Percentiles rank a stretch among this genome's conserved stretches.
phyloP scores from a whole-genome alignment of 192 early-diverging fungal genomes.

The Umbelopsis isabellina region DNA sequence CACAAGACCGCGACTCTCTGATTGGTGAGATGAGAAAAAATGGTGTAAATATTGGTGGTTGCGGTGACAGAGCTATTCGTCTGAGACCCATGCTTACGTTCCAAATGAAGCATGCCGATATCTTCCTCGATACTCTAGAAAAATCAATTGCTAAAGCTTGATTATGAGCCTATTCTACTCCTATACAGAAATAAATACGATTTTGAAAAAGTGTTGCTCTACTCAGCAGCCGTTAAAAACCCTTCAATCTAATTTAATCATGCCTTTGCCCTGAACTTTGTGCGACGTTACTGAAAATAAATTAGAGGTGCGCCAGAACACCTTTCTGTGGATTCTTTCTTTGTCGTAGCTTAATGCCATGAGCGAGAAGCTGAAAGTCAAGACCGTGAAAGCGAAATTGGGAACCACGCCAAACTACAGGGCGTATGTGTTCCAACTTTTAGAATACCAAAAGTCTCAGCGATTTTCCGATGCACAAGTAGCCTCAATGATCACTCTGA shows the following conservation, averaged over 20 bases:
- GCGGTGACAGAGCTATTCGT: slow-evolving; percentile 60
- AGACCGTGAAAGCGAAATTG: background rate
- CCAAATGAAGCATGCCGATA: slow-evolving; percentile 67
- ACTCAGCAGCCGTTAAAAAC: background rate
- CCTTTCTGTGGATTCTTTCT: slow-evolving; percentile 1
- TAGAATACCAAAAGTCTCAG: background rate
- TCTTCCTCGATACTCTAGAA: slow-evolving; percentile 65
- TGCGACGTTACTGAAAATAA: background rate
- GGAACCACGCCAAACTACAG: background rate
- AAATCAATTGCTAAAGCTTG: slow-evolving; percentile 26
- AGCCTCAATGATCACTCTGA: slow-evolving; percentile 31
- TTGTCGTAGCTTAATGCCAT: background rate
- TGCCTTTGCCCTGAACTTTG: background rate
- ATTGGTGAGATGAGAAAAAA: slow-evolving; percentile 56
- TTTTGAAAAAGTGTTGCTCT: too few relatives aligned
- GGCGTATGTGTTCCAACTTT: background rate
- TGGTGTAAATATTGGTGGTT: slow-evolving; percentile 75
- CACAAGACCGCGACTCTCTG: slow-evolving; percentile 53
- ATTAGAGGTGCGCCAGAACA: background rate
- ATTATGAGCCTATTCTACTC: background rate
- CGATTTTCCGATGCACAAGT: slow-evolving; percentile 32
- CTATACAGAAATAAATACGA: background rate
- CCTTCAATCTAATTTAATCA: background rate
- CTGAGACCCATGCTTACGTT: slow-evolving; percentile 77
- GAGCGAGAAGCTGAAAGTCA: slow-evolving; percentile 5